Base-by-base conservation (phyloP, 441 rosid genomes). In the Breynia disticha region DNA sequence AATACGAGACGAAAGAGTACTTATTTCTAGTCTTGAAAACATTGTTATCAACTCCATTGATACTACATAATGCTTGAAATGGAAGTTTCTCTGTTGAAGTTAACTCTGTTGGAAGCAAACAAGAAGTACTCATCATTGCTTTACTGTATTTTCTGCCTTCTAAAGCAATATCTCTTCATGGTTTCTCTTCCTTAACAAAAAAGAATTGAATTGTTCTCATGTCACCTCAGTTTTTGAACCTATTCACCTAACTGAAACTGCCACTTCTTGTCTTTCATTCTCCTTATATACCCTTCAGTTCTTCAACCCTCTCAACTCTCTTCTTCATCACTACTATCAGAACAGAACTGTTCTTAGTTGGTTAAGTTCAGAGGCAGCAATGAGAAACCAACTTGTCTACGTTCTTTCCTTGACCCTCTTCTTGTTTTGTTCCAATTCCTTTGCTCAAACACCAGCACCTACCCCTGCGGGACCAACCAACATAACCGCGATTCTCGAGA, bases 401-500 rank as follows among this genome's bases (percentile, higher is more conserved):
- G n/a, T 68, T 16, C 48, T 67, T 48, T 69, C 39, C 68, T 37
- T 70, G 19, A 16, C 53, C 19, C 16, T 67, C 37, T 62, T 62
- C 63, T 64, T 73, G 20, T 32, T 38, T 46, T 53, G 19, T 20
- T 61, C 65, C 55, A 48, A 41, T 17, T 51, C 77, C 13, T 54
- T 16, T 0, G 83, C 94, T 59, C 95, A 83, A 50, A 45, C 67
- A 17, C 82, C 77, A 0, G 54, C 85, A 2, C 75, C 76, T 3
- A 52, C 75, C 2, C 79, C 84, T 1, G 59, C 95, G 0, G 75
- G 77, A 16, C 76, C 79, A 11, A 76, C 79, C 5, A 72, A 84
- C 42, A 76, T 84, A 41, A 72, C 86, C 41, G 78, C 74, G 55
- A 60, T 83, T 78, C 88, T 86, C 0, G 75, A 67, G 39, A 86